A percentile compares a stretch with the other conserved stretches of the same genome.
These are phyloP conservation scores for Ceratobasidium sp. DNA, from an alignment of 1,284 basidiomycete species.

Conservation along the genomic window DNA sequence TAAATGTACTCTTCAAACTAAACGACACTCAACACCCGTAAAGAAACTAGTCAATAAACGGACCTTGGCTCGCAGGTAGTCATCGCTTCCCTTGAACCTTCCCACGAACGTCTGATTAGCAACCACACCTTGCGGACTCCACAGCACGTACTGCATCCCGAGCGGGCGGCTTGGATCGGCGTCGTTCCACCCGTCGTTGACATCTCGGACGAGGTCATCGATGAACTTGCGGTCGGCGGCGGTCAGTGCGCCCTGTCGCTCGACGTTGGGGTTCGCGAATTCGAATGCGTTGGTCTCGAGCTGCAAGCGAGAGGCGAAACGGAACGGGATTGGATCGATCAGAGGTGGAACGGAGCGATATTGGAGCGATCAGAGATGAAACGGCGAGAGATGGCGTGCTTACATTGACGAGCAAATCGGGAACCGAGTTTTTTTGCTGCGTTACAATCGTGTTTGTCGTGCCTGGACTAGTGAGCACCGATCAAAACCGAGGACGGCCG, in stretches of 20 bases:
- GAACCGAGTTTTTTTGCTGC: slow-evolving; percentile 80
- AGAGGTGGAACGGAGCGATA: slow-evolving; percentile 35
- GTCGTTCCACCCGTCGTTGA: slow-evolving; percentile 80
- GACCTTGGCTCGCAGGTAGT: slow-evolving; percentile 87
- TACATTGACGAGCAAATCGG: slow-evolving; percentile 92
- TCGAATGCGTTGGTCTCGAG: slow-evolving; percentile 85
- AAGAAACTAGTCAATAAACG: slow-evolving; percentile 49
- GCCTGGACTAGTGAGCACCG: slow-evolving; percentile 51
- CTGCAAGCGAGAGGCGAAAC: slow-evolving; percentile 53
- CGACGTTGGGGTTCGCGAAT: slow-evolving; percentile 81
- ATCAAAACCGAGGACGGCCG: not conserved
- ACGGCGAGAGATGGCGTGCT: slow-evolving; percentile 46
- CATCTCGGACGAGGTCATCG: slow-evolving; percentile 72
- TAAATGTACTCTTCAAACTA: slow-evolving; percentile 87
- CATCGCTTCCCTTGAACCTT: slow-evolving; percentile 90
- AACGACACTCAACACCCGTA: not conserved
- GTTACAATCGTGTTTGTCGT: slow-evolving; percentile 97
- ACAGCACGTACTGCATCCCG: slow-evolving; percentile 66
- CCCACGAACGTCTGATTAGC: slow-evolving; percentile 31
- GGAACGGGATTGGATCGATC: not conserved
- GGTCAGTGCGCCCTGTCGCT: slow-evolving; percentile 80
- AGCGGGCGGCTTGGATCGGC: slow-evolving; percentile 61
- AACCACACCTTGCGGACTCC: slow-evolving; percentile 36
- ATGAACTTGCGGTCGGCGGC: slow-evolving; percentile 98
- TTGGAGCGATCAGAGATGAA: slow-evolving; percentile 35